Evolutionary conservation across 225 moss, liverwort and hornwort species (phyloP), one percentile per base, ranked within the genome.

Genomic region (Pleurozium schreberi): DNA sequence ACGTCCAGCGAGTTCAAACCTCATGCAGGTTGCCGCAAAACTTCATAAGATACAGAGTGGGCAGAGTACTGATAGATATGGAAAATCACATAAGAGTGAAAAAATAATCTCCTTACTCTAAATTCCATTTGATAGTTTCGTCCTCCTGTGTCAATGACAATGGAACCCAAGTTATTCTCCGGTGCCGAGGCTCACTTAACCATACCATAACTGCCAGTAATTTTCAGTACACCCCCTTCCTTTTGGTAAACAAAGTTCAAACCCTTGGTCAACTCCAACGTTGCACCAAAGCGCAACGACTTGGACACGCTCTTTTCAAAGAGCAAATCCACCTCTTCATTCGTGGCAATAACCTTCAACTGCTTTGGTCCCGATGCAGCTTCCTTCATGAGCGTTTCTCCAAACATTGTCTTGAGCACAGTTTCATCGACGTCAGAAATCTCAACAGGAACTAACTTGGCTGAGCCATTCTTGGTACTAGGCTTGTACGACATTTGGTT

Each of bases 401-500:
- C 88, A 55, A 85, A 65, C 42, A 90, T 20, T 38, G 81, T 30
- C 57, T 77, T 30, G 75, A 57, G 81, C 40, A 75, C 64, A 25
- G 42, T 42, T 57, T 90, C 90, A 28, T 70, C 43, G 6, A 92
- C 90, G 53, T 88, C 76, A 43, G 28, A 50, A 25, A 92, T 85
- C 42, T 88, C 90, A 12, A 90, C 75, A 74, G 65, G 89, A 40
- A 75, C 65, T n/a, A 92, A 73, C 21, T 38, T 85, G 6, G 89
- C 82, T 36, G 34, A 80, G 38, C 75, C 40, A 16, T 53, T 3
- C 17, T 61, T 62, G 86, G 57, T 18, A 43, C 85, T 85, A 26
- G 65, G 67, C 36, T 90, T 88, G 88, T 92, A 77, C 8, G 25
- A 66, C 90, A 90, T 92, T 68, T 88, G 87, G n/a, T 88, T 90